These are phyloP conservation scores for Dalbergia oliveri DNA, from an alignment of 306 rosid genomes.

Conservation along the genomic window DNA sequence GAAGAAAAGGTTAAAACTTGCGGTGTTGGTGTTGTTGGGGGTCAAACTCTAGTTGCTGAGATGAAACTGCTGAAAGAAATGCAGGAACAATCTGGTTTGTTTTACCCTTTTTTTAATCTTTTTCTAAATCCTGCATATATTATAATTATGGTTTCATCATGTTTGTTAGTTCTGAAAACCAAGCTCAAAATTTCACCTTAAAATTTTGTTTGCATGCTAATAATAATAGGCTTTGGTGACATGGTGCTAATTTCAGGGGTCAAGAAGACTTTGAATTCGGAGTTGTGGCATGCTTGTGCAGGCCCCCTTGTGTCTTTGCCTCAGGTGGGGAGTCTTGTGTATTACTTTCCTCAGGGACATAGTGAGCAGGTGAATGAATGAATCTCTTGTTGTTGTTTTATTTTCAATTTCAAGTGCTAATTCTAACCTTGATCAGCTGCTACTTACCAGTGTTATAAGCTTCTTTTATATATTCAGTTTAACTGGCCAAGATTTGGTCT, in stretches of 20 bases:
- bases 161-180: not conserved
- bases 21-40: constrained; percentile 50
- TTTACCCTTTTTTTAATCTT: not conserved
- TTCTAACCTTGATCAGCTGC: not conserved
- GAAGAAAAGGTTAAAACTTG: constrained; percentile 74
- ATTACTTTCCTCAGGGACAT: constrained; percentile 98
- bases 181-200: not conserved
- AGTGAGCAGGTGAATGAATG: constrained; percentile 80
- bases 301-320: constrained; percentile 96
- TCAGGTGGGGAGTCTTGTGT: constrained; percentile 84
- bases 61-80: constrained; percentile 90
- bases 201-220: not conserved
- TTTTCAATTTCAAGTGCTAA: constrained; percentile 1
- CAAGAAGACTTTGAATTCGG: constrained; percentile 80
- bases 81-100: constrained; percentile 88
- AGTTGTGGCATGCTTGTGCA: constrained; percentile 99
- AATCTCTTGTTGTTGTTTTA: constrained; percentile 4
- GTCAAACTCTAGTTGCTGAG: constrained; percentile 72
- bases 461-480: not conserved
- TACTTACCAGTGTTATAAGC: not conserved
- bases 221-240: too few relatives aligned
- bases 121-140: not conserved
- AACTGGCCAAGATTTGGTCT: not conserved
- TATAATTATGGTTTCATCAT: constrained; percentile 1
- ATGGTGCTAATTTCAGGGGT: constrained; percentile 60